Conservation (phyloP, 2,329 filamentous ascomycete species). For the Neodidymelliopsis sp. region DNA sequence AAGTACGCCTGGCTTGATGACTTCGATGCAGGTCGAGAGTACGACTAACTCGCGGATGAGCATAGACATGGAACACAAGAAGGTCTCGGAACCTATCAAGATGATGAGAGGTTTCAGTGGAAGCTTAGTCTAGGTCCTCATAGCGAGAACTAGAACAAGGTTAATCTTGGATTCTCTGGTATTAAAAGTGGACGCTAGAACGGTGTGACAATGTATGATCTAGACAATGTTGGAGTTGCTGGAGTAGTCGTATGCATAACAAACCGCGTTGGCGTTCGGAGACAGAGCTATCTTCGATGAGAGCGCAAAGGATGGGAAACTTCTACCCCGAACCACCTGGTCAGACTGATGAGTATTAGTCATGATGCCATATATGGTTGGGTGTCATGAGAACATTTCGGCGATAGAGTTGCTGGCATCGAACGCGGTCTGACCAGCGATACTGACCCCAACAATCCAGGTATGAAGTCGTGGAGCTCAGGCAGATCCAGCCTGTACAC, state of each 20-base stretch:
- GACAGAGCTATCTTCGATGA: slow-evolving; percentile 10
- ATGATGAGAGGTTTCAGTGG: slow-evolving; percentile 16
- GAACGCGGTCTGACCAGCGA: slow-evolving; percentile 14
- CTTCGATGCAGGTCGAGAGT: slow-evolving; percentile 18
- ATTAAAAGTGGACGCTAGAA: slow-evolving; percentile 19
- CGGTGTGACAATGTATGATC: slow-evolving; percentile 18
- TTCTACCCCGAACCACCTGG: slow-evolving; percentile 19
- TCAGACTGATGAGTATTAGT: slow-evolving; percentile 16
- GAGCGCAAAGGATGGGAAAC: slow-evolving; percentile 7
- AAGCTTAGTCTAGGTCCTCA: slow-evolving; percentile 14
- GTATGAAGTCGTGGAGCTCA: slow-evolving; percentile 12
- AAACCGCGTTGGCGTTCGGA: slow-evolving; percentile 18
- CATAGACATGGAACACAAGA: slow-evolving; percentile 12
- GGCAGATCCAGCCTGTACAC: slow-evolving; percentile 16
- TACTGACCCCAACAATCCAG: slow-evolving; percentile 13
- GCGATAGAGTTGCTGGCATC: slow-evolving; percentile 8
- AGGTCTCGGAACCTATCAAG: slow-evolving; percentile 13
- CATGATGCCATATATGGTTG: slow-evolving; percentile 19
- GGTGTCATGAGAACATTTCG: slow-evolving; percentile 17
- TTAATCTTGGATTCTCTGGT: slow-evolving; percentile 15
- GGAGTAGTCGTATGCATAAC: slow-evolving; percentile 15
- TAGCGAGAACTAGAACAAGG: slow-evolving; percentile 21
- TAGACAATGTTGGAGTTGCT: slow-evolving; percentile 16
- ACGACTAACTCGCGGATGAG: slow-evolving; percentile 17
- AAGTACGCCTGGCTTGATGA: slow-evolving; percentile 20